phyloP scores from a whole-genome alignment of 1,284 basidiomycete genomes.

The Amylostereum areolatum region DNA sequence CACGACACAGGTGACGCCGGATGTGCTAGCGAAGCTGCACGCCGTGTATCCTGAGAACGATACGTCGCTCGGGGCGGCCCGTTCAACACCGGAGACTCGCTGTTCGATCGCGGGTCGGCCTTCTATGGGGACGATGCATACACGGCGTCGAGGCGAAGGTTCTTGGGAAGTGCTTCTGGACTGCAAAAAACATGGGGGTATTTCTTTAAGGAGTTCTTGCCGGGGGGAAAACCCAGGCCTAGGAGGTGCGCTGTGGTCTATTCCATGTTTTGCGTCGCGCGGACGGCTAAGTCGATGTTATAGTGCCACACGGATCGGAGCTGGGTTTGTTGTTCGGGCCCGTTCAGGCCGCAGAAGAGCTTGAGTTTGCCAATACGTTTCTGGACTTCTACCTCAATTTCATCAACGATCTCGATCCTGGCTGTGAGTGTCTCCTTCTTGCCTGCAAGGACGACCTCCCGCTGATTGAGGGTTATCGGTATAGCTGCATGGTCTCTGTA shows the following conservation, averaged over 20 bases:
- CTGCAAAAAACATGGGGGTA: slow-evolving; percentile 46
- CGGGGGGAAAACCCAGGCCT: slow-evolving; percentile 33
- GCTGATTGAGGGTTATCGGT: slow-evolving; percentile 12
- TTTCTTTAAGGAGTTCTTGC: slow-evolving; percentile 47
- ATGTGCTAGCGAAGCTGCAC: slow-evolving; percentile 32
- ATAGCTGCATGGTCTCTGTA: slow-evolving; percentile 24
- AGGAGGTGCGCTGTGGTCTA: slow-evolving; percentile 28
- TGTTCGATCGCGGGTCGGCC: slow-evolving; percentile 46
- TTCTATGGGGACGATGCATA: slow-evolving; percentile 55
- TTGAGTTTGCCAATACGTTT: slow-evolving; percentile 14
- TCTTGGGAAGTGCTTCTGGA: slow-evolving; percentile 40
- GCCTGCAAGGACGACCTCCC: too few species aligned
- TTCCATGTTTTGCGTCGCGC: neutral
- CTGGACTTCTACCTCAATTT: slow-evolving; percentile 18
- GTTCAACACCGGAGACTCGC: slow-evolving; percentile 51
- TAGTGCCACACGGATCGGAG: slow-evolving; percentile 15
- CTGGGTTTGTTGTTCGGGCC: slow-evolving; percentile 16
- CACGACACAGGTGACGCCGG: slow-evolving; percentile 35
- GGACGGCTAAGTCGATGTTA: neutral
- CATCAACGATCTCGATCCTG: slow-evolving; percentile 17
- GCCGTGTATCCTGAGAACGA: slow-evolving; percentile 42
- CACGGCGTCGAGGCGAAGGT: slow-evolving; percentile 37
- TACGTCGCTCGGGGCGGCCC: slow-evolving; percentile 25
- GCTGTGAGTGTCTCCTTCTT: slow-evolving; percentile 12
- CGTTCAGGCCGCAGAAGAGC: slow-evolving; percentile 16